These are phyloP conservation scores for Capronia coronata DNA, from an alignment of 2,329 filamentous ascomycete species.

Conservation along the genomic window DNA sequence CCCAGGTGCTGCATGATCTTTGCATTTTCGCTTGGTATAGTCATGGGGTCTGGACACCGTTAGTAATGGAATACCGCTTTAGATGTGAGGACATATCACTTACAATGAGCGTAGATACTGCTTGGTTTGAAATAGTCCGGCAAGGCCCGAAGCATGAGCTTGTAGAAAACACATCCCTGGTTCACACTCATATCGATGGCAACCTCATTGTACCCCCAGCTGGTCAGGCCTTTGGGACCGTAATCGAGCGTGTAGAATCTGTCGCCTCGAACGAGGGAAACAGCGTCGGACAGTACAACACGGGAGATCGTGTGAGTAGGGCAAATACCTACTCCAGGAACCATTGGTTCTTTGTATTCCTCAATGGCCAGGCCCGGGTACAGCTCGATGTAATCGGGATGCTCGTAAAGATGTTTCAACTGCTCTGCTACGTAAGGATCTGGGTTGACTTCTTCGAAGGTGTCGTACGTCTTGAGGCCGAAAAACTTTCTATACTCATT, in stretches of 20 bases:
- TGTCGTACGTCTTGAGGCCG: conserved; percentile 65
- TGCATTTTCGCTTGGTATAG: conserved; percentile 64
- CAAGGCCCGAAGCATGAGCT: conserved; percentile 72
- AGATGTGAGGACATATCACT: neutral
- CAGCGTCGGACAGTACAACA: conserved; percentile 70
- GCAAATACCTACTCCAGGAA: conserved; percentile 63
- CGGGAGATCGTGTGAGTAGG: conserved; percentile 71
- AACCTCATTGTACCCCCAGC: conserved; percentile 74
- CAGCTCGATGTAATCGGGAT: conserved; percentile 72
- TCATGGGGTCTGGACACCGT: conserved; percentile 49
- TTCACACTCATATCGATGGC: conserved; percentile 67
- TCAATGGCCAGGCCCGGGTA: conserved; percentile 74
- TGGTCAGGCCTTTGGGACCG: conserved; percentile 65
- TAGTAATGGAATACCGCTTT: neutral
- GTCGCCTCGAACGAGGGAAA: conserved; percentile 71
- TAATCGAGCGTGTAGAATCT: conserved; percentile 62
- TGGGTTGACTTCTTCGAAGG: conserved; percentile 77
- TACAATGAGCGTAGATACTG: conserved; percentile 70
- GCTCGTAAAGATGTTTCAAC: conserved; percentile 58
- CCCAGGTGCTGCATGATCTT: conserved; percentile 63
- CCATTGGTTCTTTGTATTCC: conserved; percentile 66
- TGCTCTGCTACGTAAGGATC: conserved; percentile 63
- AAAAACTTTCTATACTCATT: conserved; percentile 86
- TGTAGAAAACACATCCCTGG: conserved; percentile 79
- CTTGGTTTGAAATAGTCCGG: conserved; percentile 71